These are phyloP conservation scores for Lactarius sanguifluus DNA, from an alignment of 768 basidiomycete genomes.

Conservation along the genomic window DNA sequence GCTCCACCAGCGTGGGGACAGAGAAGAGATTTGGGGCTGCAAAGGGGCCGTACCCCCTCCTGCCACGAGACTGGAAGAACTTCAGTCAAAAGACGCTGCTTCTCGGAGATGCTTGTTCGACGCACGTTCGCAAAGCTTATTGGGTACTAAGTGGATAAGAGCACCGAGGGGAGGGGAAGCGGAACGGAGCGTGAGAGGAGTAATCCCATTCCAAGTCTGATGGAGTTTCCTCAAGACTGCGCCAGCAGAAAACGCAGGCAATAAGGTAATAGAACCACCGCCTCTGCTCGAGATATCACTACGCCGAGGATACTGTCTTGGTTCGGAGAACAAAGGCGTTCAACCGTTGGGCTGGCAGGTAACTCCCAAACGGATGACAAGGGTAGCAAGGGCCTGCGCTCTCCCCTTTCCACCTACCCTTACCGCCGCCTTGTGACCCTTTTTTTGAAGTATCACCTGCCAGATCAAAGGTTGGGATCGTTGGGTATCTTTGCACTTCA, in stretches of 20 bases:
- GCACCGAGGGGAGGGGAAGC: neutral
- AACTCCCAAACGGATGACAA: too few relatives aligned
- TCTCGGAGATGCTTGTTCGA: neutral
- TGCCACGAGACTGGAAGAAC: neutral
- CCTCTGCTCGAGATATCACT: neutral
- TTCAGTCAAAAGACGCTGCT: neutral
- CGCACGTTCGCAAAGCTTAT: neutral
- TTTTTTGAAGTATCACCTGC: too few relatives aligned
- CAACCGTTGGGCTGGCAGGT: too few relatives aligned
- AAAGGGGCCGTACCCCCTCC: neutral
- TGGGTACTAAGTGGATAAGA: neutral
- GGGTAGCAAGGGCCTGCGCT: too few relatives aligned
- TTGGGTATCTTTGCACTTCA: too few relatives aligned
- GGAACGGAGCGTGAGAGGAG: neutral
- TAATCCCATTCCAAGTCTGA: neutral
- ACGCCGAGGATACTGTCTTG: neutral
- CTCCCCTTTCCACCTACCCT: too few relatives aligned
- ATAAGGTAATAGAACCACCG: neutral
- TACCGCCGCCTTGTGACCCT: too few relatives aligned
- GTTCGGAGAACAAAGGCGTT: too few relatives aligned
- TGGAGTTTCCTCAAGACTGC: neutral
- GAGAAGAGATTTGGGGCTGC: neutral
- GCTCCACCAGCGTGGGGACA: neutral
- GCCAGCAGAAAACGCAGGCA: neutral
- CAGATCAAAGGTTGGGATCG: too few relatives aligned